Base-by-base conservation (phyloP, 768 basidiomycete genomes). In the Coprinellus micaceus region DNA sequence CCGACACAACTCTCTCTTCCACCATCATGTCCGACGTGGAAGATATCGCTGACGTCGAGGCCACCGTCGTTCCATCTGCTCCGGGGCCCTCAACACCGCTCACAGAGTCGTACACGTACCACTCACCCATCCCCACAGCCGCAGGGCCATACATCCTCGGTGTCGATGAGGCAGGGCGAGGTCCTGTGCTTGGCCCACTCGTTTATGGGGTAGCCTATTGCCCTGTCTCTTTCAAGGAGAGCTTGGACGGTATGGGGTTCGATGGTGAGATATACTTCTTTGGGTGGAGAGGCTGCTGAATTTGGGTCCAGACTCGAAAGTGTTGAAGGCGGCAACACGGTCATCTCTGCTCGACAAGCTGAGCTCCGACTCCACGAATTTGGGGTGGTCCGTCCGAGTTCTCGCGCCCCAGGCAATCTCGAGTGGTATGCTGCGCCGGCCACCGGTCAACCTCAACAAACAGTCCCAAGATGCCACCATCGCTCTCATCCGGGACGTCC, bases 111-210 rank as follows among this genome's bases (percentile, higher is more conserved):
- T 93, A 93, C 66, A 86, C 89, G 0, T 84, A 89, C 65, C 88
- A 91, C 66, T 89, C 89, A 0, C 78, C 84, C 1, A 80, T 68
- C 0, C 91, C 91, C 2, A 86, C 85, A 0, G 80, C 84, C 0
- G 55, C 69, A 1, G 91, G 91, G 0, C 88, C 89, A 0, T 97
- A 95, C 74, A 91, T 98, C 48, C 86, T 99, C 49, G 97, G 97
- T 22, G 94, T 99, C n/a, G 97, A 99, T 69, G 97, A 99, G 69
- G 97, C 97, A 0, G 97, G 97, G 0, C 80, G 97, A 53, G 97
- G 97, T 0, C 97, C 96, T 21, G 96, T 96, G 1, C 76, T 99
- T 0, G 96, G 95, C 1, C 97, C 97, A 0, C 82, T 98, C 58
- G 97, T 99, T 0, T 98, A 99, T 65, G 96, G 91, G 6, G 85